Evolutionary conservation across 2,329 filamentous ascomycete species (phyloP).

Genomic region (Catunica adiposa): DNA sequence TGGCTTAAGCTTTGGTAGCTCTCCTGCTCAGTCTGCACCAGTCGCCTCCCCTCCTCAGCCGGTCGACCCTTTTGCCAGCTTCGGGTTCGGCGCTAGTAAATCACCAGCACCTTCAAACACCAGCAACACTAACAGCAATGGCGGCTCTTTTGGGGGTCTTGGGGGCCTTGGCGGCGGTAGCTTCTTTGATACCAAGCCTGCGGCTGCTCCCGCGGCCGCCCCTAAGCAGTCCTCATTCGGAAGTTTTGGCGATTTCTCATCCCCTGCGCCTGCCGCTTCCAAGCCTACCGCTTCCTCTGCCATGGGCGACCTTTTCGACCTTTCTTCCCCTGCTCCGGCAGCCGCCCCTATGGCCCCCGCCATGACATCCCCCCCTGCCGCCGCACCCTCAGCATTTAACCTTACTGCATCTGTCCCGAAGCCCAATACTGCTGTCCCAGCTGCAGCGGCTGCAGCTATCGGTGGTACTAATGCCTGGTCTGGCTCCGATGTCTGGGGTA

Average conservation of each 20-base stretch:
- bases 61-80: slow-evolving; percentile 44
- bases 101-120: slow-evolving; percentile 22
- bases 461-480: slow-evolving; percentile 27
- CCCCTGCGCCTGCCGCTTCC: slow-evolving; percentile 25
- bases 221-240: slow-evolving; percentile 37
- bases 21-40: slow-evolving; percentile 20
- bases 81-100: slow-evolving; percentile 26
- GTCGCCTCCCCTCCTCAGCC: slow-evolving; percentile 26
- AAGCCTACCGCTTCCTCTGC: slow-evolving; percentile 37
- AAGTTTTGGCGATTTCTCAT: slow-evolving; percentile 51
- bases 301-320: slow-evolving; percentile 69
- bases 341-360: slow-evolving; percentile 21
- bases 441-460: slow-evolving; percentile 16
- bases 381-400: slow-evolving; percentile 61
- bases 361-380: slow-evolving; percentile 24
- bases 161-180: slow-evolving; percentile 50
- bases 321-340: slow-evolving; percentile 38
- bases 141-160: slow-evolving; percentile 23
- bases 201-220: slow-evolving; percentile 20
- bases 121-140: slow-evolving; percentile 18
- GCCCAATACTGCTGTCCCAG: slow-evolving; percentile 23
- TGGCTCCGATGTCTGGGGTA: slow-evolving; percentile 64
- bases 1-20: slow-evolving; percentile 26
- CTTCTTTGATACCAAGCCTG: slow-evolving; percentile 59
- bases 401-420: slow-evolving; percentile 37